Evolutionary conservation across 2,329 filamentous ascomycete genomes (phyloP).

Genomic region (Aspergillus felis): DNA sequence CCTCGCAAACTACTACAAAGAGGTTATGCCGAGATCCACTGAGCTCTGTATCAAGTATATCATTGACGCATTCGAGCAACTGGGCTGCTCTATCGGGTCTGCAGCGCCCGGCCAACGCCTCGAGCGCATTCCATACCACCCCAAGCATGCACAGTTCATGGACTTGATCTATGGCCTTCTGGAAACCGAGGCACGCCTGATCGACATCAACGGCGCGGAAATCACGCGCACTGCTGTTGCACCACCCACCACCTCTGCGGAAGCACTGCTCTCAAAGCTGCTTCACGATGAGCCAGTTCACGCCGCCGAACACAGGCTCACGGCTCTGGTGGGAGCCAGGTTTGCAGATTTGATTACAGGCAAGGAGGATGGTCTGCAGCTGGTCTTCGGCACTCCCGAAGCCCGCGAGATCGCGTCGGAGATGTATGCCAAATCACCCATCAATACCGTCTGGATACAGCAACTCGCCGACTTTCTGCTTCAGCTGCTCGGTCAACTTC

Average conservation of each 20-base stretch:
- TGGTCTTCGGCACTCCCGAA: slow-evolving; percentile 37
- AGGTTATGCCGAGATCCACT: slow-evolving; percentile 19
- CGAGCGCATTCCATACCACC: slow-evolving; percentile 18
- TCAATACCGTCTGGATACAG: slow-evolving; percentile 27
- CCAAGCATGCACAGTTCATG: slow-evolving; percentile 25
- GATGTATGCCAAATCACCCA: slow-evolving; percentile 33
- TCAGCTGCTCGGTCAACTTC: slow-evolving; percentile 3
- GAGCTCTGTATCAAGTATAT: slow-evolving; percentile 16
- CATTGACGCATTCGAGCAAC: slow-evolving; percentile 33
- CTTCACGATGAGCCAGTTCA: slow-evolving; percentile 21
- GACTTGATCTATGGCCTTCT: slow-evolving; percentile 32
- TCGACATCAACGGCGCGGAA: slow-evolving; percentile 20
- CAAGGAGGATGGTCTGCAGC: slow-evolving; percentile 32
- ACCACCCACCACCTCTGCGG: slow-evolving; percentile 14
- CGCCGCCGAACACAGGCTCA: slow-evolving; percentile 17
- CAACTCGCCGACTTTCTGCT: slow-evolving; percentile 31
- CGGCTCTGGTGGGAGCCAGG: slow-evolving; percentile 1
- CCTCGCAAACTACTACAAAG: slow-evolving; percentile 17
- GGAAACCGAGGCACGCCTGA: slow-evolving; percentile 25
- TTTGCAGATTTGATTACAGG: slow-evolving; percentile 20
- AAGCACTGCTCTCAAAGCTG: slow-evolving; percentile 23
- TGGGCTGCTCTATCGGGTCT: slow-evolving; percentile 22
- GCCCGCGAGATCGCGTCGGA: slow-evolving; percentile 30
- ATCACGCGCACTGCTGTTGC: slow-evolving; percentile 27
- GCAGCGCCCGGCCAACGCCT: slow-evolving; percentile 18